Evolutionary conservation across 2,329 filamentous ascomycete species (phyloP), one percentile per base, ranked within the genome.

Genomic region (Neurospora sp.): DNA sequence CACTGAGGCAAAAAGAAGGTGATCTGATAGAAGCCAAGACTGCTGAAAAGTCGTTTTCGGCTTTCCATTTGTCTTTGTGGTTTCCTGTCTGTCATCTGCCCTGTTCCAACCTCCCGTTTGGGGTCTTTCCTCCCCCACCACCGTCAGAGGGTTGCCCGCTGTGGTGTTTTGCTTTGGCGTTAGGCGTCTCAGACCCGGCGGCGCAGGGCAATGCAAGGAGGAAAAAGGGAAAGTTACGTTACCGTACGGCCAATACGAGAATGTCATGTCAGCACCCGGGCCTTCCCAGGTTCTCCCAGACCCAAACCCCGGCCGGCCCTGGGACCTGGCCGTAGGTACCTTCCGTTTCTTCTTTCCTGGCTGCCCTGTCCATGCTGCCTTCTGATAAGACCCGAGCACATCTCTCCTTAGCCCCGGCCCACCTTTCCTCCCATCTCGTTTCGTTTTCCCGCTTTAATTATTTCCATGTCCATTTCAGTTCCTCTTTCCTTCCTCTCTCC

Each of bases 341-440:
- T 46, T 52, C 41, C 46, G 40, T 46, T 52, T 66, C 68, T 68
- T 66, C 69, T 68, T 67, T 72, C 37, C 41, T 46, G 38, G 12
- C 8, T 65, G 23, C 67, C 66, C 43, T 37, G 23, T 66, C 43
- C 67, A 41, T 62, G 17, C n/a, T 33, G 28, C 52, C 69, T 39
- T 40, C n/a, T 46, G 52, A 62, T 62, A 62, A 62, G 52, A 62
- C 52, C 52, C 52, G 52, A 62, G 52, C 52, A 62, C 52, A 69
- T 28, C 37, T 69, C 67, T 67, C 33, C 67, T 70, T 68, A 66
- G 68, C 67, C 67, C 62, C n/a, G 67, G 12, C 46, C 46, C 67
- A 38, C 46, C 46, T 46, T 38, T 37, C 46, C 46, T 57, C 41
- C 46, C 12, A 28, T 38, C 43, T 57, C 37, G 39, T 68, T 38